A percentile compares a stretch with the other conserved stretches of the same genome.
phyloP scores from a whole-genome alignment of 208 protist species.

The Trypanosoma scelopori region DNA sequence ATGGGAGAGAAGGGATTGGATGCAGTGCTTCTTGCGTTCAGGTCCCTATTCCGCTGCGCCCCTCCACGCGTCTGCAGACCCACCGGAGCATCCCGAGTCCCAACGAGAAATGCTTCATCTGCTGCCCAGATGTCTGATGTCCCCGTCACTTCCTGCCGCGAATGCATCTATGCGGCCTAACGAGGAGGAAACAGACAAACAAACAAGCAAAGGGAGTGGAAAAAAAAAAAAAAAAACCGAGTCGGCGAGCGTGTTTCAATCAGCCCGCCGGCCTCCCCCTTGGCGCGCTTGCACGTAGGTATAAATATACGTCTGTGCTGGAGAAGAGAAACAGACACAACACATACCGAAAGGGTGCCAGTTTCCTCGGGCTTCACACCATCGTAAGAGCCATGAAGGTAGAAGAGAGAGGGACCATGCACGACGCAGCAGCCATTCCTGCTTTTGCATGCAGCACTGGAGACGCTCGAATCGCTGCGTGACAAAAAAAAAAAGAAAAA shows the following conservation, averaged over 20 bases:
- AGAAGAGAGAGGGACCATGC: too few species aligned
- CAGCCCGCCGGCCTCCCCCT: too few species aligned
- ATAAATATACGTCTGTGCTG: too few species aligned
- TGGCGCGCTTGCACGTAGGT: too few species aligned
- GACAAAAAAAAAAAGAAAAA: too few species aligned
- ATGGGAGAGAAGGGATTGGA: background rate
- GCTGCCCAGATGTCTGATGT: background rate
- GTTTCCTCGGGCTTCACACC: background rate
- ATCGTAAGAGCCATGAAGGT: too few species aligned
- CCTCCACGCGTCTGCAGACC: background rate
- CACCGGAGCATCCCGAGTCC: background rate
- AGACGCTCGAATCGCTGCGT: too few species aligned
- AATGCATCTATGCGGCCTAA: slow-evolving; percentile 3
- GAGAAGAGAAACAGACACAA: slow-evolving; percentile 19
- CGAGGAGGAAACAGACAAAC: slow-evolving; percentile 9
- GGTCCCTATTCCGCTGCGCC: background rate
- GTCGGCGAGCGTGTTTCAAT: background rate
- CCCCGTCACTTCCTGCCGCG: background rate
- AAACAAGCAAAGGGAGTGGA: slow-evolving; percentile 18
- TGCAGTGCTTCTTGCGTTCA: background rate
- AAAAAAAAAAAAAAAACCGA: slow-evolving; percentile 14
- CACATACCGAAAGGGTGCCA: background rate
- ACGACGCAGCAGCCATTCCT: too few species aligned
- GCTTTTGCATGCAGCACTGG: too few species aligned
- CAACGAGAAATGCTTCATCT: slow-evolving; percentile 14